A percentile compares a stretch with the other conserved stretches of the same genome.
phyloP scores from a whole-genome alignment of 1,139 yeast genomes.

The Hemisphaericaspora subhashii region DNA sequence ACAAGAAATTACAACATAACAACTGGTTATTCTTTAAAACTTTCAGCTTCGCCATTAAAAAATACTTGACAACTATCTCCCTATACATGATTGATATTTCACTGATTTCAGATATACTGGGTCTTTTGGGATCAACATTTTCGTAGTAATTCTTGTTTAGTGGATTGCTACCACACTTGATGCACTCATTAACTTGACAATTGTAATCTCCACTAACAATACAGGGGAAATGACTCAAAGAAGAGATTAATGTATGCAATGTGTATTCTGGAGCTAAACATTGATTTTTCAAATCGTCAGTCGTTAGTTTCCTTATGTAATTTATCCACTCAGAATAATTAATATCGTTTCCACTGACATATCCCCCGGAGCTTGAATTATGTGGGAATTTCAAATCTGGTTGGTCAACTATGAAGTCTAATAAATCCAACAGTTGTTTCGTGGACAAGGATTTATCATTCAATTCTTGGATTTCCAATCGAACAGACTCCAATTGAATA shows the following conservation, averaged over 20 bases:
- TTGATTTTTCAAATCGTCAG: constrained; percentile 6
- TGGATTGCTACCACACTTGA: constrained; percentile 37
- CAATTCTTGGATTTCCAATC: constrained; percentile 4
- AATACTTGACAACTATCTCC: constrained; percentile 23
- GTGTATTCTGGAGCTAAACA: constrained; percentile 14
- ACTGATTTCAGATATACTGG: constrained; percentile 21
- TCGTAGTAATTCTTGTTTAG: constrained; percentile 23
- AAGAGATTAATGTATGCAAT: constrained; percentile 32
- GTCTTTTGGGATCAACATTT: constrained; percentile 23
- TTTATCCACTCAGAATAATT: constrained; percentile 25
- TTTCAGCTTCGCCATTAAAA: constrained; percentile 5
- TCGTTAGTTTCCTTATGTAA: constrained; percentile 15
- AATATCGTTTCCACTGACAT: constrained; percentile 3
- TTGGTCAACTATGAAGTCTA: constrained; percentile 8
- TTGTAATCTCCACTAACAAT: constrained; percentile 34
- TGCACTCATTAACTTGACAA: constrained; percentile 32
- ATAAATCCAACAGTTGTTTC: not conserved
- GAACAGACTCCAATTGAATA: constrained; percentile 10
- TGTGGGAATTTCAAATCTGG: constrained; percentile 1
- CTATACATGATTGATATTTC: constrained; percentile 25
- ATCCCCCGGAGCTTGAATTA: not conserved
- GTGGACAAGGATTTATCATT: not conserved
- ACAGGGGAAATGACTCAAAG: constrained; percentile 48
- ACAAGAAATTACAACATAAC: constrained; percentile 43
- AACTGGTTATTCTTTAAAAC: constrained; percentile 20